Conservation (phyloP, 208 protist species). For the Eutreptiella sp. region DNA sequence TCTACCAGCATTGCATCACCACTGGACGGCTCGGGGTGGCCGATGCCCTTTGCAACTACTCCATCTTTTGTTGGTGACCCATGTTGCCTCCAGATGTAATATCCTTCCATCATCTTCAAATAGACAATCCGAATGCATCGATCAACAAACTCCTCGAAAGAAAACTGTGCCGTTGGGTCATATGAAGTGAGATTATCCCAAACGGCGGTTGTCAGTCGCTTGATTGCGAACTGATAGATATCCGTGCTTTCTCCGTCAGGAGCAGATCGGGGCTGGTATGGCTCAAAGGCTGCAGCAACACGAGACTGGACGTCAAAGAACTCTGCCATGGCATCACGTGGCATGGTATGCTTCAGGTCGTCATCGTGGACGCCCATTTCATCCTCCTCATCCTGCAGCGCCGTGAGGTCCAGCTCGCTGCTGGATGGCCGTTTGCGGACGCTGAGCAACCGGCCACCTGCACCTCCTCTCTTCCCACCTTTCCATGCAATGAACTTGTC, state of each 20-base stretch:
- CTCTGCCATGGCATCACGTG: too few relatives aligned
- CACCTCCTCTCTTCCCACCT: background rate
- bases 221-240: constrained; percentile 6
- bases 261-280: background rate
- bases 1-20: background rate
- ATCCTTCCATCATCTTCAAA: constrained; percentile 27
- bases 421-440: too few relatives aligned
- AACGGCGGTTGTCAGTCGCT: background rate
- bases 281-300: background rate
- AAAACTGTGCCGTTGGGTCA: background rate
- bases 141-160: constrained; percentile 7
- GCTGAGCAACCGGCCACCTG: too few relatives aligned
- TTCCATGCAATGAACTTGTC: background rate
- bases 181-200: constrained; percentile 10
- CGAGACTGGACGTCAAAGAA: too few relatives aligned
- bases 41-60: too few relatives aligned
- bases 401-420: too few relatives aligned
- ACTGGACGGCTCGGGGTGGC: background rate
- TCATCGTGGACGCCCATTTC: background rate
- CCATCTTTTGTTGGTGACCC: too few relatives aligned
- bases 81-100: constrained; percentile 27
- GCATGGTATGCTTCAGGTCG: background rate
- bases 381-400: too few relatives aligned
- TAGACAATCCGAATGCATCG: constrained; percentile 16
- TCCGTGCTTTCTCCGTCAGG: background rate